Evolutionary conservation across 495 filamentous ascomycete species (phyloP).

Genomic region (Neurospora tetraspora): DNA sequence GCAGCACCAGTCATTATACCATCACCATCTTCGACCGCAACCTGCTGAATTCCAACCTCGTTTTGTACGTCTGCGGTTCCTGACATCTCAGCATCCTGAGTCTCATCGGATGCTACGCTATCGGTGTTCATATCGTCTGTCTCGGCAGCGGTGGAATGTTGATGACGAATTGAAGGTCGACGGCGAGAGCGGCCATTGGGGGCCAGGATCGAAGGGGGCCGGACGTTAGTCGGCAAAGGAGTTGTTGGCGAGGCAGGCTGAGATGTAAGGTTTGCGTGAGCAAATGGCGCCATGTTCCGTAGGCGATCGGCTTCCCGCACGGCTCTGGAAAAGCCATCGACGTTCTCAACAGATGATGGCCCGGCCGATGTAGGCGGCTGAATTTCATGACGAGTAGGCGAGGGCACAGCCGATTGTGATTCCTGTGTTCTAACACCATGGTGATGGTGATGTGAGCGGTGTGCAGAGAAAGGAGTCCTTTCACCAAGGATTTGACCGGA

Average conservation of each 20-base stretch:
- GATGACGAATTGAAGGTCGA: conserved; percentile 76
- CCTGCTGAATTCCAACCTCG: conserved; percentile 68
- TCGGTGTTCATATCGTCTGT: conserved; percentile 79
- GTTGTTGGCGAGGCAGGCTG: conserved; percentile 93
- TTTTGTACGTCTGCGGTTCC: conserved; percentile 74
- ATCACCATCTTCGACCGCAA: conserved; percentile 65
- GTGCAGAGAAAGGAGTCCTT: conserved; percentile 49
- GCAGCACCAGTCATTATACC: conserved; percentile 65
- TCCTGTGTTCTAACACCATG: conserved; percentile 54
- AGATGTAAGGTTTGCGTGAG: conserved; percentile 63
- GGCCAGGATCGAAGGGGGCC: conserved; percentile 40
- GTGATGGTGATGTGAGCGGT: conserved; percentile 49
- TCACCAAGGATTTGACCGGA: conserved; percentile 65
- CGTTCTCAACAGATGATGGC: conserved; percentile 56
- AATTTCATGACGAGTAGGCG: conserved; percentile 42
- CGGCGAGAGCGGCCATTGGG: conserved; percentile 36
- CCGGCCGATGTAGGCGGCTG: conserved; percentile 61
- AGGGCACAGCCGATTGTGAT: conserved; percentile 42
- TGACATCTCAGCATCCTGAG: conserved; percentile 52
- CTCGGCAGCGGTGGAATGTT: conserved; percentile 76
- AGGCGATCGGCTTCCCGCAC: conserved; percentile 81
- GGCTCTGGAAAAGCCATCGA: conserved; percentile 68
- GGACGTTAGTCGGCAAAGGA: conserved; percentile 56
- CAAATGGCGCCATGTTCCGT: conserved; percentile 69
- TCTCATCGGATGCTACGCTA: conserved; percentile 59